Base-by-base conservation (phyloP, 1,284 basidiomycete genomes). In the Leccinum holopus region DNA sequence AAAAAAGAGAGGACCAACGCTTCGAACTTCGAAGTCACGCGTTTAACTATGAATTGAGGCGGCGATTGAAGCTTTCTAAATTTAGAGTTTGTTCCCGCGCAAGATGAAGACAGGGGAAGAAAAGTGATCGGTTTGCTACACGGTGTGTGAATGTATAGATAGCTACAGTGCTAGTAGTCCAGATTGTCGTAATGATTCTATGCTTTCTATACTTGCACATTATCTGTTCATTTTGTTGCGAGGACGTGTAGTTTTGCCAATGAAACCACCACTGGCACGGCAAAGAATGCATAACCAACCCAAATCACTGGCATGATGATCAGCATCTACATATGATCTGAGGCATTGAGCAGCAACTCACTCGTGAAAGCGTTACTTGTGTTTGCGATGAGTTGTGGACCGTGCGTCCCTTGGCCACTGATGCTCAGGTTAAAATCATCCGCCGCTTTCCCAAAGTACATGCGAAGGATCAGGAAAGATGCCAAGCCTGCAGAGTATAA, bases 361-460 rank as follows among this genome's bases (percentile, higher is more conserved):
- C 90, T 90, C 58, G 85, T 87, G 68, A 92, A 92, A 9, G 84
- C 90, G 68, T 91, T 92, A 66, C 87, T 82, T 30, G 81, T 79
- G n/a, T 77, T 73, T 39, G 91, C 90, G 58, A 86, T 77, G 51
- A 92, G 77, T 55, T 84, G 76, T 2, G 88, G 86, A 2, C 81
- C 85, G 56, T 79, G 75, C 5, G 71, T 65, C 30, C 85, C 87
- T 63, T 81, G 80, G 25, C 80, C 72, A 33, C 76, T 66, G 63
- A 92, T 85, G 57, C 79, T 84, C 53, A 76, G 73, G 72, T 92
- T 92, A 76, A 92, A 92, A 69, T 92, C 90, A 61, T 87, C 82
- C 1, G 87, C 84, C 1, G 89, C 84, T 74, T 91, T 91, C 30
- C 86, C 90, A 65, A 90, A 90, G 85, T 88, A 92, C 83, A 92